Evolutionary conservation across 768 basidiomycete species (phyloP).

Genomic region (Royoungia palumana): DNA sequence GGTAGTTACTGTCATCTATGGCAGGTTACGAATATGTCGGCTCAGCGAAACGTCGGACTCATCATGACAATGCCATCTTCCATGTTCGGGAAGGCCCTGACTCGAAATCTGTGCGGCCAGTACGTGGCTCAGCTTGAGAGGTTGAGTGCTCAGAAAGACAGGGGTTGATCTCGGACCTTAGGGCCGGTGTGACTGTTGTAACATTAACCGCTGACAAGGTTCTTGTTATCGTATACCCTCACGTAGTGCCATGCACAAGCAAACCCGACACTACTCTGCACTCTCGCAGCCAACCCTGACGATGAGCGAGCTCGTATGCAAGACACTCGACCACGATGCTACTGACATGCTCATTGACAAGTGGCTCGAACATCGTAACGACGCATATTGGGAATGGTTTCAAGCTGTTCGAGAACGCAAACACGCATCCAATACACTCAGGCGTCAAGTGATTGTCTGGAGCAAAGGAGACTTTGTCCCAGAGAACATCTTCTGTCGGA

Average conservation of each 20-base stretch:
- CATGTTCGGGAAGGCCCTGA: no score
- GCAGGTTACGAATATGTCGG: no score
- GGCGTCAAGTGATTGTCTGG: conserved; percentile 49
- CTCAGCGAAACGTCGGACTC: no score
- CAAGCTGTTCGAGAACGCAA: conserved; percentile 63
- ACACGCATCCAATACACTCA: conserved; percentile 49
- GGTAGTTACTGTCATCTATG: neutral
- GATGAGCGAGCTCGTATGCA: conserved; percentile 78
- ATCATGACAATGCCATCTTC: no score
- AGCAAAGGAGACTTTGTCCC: conserved; percentile 73
- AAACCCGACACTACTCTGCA: conserved; percentile 50
- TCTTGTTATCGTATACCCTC: conserved; percentile 11
- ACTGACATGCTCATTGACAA: conserved; percentile 80
- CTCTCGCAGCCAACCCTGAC: conserved; percentile 62
- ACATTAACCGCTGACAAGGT: neutral
- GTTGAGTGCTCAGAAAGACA: no score
- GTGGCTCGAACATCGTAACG: conserved; percentile 77
- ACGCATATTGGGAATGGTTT: conserved; percentile 78
- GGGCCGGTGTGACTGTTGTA: conserved; percentile 22
- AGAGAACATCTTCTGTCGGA: conserved; percentile 77
- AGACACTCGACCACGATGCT: conserved; percentile 70
- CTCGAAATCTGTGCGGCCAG: no score
- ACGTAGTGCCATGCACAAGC: conserved; percentile 19
- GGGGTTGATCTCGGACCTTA: conserved; percentile 18
- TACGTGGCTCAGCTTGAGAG: no score